Evolutionary conservation across 2,329 filamentous ascomycete species (phyloP), one percentile per base, ranked within the genome.

Genomic region (Fusarium coffeatum): DNA sequence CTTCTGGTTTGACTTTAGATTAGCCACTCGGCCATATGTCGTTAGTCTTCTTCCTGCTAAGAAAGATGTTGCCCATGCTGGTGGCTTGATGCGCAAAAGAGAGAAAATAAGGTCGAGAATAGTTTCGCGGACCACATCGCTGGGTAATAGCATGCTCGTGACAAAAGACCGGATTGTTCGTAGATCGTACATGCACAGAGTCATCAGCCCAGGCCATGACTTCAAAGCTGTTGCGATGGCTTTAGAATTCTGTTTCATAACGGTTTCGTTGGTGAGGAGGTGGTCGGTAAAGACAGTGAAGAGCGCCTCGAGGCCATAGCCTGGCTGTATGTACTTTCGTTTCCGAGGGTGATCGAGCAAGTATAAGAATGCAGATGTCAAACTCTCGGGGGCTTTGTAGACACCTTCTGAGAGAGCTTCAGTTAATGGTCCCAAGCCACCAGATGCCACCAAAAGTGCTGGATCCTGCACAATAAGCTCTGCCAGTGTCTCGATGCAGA

Each of bases 281-380:
- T 93, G 91, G 78, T 98, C 96, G 0, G 96, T 99, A 75, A 99
- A 98, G 18, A 93, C 90, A 3, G 94, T 94, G 76, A 99, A 97
- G 30, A 94, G 87, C 41, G 93, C 89, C 78, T 98, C 95, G 47
- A 99, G 85, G 76, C 97, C 94, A 74, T 94, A 93, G 6, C 95
- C 94, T 23, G 93, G 92, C 64, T 92, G 89, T n/a, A 99, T 83
- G 74, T 92, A 96, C 76, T 89, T 91, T 67, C 96, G 88, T 66
- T 90, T 90, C 61, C 90, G 88, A 6, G 96, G 96, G 3, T 91
- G 88, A 78, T 99, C 96, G 49, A 98, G 85, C 5, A 98, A 87
- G 78, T 95, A 97, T 34, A 99, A 85, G 69, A 98, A 94, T n/a
- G 93, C 93, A 5, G 90, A 88, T 4, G 93, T 91, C 61, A 99